phyloP scores from a whole-genome alignment of 2,329 filamentous ascomycete genomes.

The Trichophyton equinum region DNA sequence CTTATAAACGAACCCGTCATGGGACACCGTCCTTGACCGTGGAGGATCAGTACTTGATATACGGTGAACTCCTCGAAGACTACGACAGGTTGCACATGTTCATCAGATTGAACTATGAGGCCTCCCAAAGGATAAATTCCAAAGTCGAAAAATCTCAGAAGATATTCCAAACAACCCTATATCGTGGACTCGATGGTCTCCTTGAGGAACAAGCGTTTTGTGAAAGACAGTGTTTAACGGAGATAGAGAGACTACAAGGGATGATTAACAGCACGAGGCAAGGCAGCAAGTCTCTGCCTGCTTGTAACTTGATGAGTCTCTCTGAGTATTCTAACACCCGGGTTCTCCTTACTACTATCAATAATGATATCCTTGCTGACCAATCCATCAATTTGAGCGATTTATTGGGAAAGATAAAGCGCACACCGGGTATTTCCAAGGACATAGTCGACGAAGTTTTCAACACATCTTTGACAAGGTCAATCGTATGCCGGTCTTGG shows the following conservation, averaged over 20 bases:
- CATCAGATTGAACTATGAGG: conserved; percentile 15
- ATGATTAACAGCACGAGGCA: not conserved
- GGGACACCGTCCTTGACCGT: not conserved
- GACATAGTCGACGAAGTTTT: not conserved
- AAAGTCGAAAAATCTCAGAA: conserved; percentile 3
- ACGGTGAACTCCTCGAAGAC: conserved; percentile 10
- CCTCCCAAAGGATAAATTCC: conserved; percentile 10
- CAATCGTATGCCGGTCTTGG: not conserved
- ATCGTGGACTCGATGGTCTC: not conserved
- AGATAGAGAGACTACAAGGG: not conserved
- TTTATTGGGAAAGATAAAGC: not conserved
- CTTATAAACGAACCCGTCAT: not conserved
- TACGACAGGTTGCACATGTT: conserved; percentile 13
- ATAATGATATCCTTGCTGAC: not conserved
- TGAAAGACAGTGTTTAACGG: not conserved
- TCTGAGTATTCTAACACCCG: not conserved
- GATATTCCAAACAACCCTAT: not conserved
- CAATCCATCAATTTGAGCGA: not conserved
- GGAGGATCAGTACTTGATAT: not conserved
- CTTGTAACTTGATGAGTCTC: not conserved
- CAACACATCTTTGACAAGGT: not conserved
- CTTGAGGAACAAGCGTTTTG: not conserved
- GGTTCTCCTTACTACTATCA: not conserved
- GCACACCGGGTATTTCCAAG: not conserved
- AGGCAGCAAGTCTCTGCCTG: not conserved